Percentiles rank a stretch among this genome's conserved stretches.
phyloP scores from a whole-genome alignment of 805 yeast genomes.

The Yarrowia deformans region DNA sequence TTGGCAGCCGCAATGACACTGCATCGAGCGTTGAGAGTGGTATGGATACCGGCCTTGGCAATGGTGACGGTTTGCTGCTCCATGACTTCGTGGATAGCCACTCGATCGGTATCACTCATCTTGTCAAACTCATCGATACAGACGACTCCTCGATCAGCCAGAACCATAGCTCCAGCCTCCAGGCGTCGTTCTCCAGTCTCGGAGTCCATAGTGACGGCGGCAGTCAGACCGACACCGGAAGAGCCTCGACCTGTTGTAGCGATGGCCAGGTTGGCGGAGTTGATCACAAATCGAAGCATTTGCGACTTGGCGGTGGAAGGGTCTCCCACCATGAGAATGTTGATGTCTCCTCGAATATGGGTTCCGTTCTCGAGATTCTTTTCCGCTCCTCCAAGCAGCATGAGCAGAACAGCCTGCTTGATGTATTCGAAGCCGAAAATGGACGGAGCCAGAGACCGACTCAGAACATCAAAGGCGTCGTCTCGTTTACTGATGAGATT shows the following conservation, averaged over 20 bases:
- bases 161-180: conserved; percentile 97
- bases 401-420: conserved; percentile 86
- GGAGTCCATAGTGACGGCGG: conserved; percentile 98
- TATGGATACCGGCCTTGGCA: conserved; percentile 96
- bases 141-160: conserved; percentile 97
- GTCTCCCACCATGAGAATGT: conserved; percentile 95
- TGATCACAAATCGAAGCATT: conserved; percentile 88
- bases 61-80: conserved; percentile 98
- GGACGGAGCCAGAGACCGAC: conserved; percentile 93
- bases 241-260: conserved; percentile 99
- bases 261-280: conserved; percentile 93
- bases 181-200: conserved; percentile 98
- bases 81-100: conserved; percentile 99
- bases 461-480: conserved; percentile 75
- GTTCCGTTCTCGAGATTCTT: conserved; percentile 94
- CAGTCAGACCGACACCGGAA: conserved; percentile 98
- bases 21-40: conserved; percentile 95
- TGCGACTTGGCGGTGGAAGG: conserved; percentile 99
- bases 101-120: conserved; percentile 96
- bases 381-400: conserved; percentile 93
- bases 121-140: conserved; percentile 99
- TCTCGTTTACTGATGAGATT: conserved; percentile 74
- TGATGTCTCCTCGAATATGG: conserved; percentile 97
- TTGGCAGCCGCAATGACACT: conserved; percentile 98
- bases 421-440: conserved; percentile 92